Conservation (phyloP, 192 early-diverging fungal species). For the Pilaira anomala region DNA sequence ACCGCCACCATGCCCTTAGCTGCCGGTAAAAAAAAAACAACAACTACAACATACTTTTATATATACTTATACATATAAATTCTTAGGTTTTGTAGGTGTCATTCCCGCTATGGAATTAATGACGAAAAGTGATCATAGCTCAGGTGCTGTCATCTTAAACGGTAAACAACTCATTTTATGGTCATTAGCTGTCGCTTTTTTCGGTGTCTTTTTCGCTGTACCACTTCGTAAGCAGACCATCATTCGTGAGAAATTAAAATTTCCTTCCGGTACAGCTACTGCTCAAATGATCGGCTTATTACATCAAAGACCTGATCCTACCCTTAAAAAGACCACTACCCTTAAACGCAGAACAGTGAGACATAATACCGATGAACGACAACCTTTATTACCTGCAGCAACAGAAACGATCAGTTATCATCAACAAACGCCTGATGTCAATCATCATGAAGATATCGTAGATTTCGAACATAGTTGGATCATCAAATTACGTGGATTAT, state of each 20-base stretch:
- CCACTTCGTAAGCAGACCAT: slow-evolving; percentile 77
- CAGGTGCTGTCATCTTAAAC: slow-evolving; percentile 47
- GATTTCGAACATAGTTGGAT: slow-evolving; percentile 56
- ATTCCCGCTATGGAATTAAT: slow-evolving; percentile 77
- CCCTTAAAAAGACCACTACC: background rate
- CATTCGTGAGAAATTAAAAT: slow-evolving; percentile 75
- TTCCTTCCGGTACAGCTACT: slow-evolving; percentile 84
- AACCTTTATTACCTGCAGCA: background rate
- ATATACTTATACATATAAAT: no score
- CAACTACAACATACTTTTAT: background rate
- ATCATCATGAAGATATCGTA: slow-evolving; percentile 2
- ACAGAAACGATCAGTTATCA: background rate
- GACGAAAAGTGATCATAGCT: slow-evolving; percentile 50
- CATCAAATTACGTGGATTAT: slow-evolving; percentile 53
- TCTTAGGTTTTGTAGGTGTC: slow-evolving; percentile 70
- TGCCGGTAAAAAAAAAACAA: slow-evolving; percentile 35
- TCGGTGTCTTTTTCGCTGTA: slow-evolving; percentile 89
- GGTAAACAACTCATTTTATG: slow-evolving; percentile 58
- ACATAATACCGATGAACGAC: background rate
- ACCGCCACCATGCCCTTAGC: slow-evolving; percentile 83
- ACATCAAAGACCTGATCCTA: slow-evolving; percentile 57
- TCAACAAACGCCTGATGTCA: background rate
- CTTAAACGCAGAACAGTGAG: background rate
- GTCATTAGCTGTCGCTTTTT: slow-evolving; percentile 77
- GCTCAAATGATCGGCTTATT: slow-evolving; percentile 80